Percentiles rank a stretch among this genome's conserved stretches.
These are phyloP conservation scores for Thuidium tamariscinum DNA, from an alignment of 225 moss, liverwort and hornwort genomes.

Conservation along the genomic window DNA sequence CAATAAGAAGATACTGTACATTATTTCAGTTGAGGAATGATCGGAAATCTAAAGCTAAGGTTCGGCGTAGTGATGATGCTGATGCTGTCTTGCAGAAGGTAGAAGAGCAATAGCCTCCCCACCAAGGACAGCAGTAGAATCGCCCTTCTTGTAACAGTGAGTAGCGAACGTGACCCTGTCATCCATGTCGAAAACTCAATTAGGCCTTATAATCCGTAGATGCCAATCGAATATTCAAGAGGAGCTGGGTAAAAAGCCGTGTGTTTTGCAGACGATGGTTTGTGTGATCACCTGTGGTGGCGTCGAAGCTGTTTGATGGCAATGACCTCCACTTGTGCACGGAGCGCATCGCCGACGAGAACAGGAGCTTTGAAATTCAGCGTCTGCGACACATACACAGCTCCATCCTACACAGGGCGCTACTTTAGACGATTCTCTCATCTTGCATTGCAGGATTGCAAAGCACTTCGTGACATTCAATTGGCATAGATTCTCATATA, in stretches of 20 bases:
- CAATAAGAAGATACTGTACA: not conserved
- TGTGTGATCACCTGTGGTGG: slow-evolving; percentile 54
- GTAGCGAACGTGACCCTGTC: slow-evolving; percentile 55
- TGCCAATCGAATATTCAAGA: not conserved
- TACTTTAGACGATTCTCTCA: not conserved
- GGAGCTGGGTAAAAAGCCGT: not conserved
- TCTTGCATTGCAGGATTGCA: not conserved
- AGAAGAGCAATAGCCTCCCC: slow-evolving; percentile 52
- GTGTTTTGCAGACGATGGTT: not conserved
- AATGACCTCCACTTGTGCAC: slow-evolving; percentile 77
- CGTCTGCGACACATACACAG: slow-evolving; percentile 79
- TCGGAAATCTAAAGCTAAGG: not conserved
- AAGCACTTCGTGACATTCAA: not conserved
- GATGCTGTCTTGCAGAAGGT: slow-evolving; percentile 22
- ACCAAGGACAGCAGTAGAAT: slow-evolving; percentile 15
- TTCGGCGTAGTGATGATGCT: not conserved
- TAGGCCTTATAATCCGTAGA: not conserved
- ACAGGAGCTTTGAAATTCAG: slow-evolving; percentile 66
- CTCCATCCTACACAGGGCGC: slow-evolving; percentile 46
- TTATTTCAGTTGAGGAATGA: not conserved
- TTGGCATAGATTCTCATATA: not conserved
- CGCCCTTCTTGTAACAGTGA: slow-evolving; percentile 38
- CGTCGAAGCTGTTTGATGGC: slow-evolving; percentile 55
- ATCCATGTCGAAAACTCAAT: not conserved
- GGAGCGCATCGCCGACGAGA: slow-evolving; percentile 46